Evolutionary conservation across 495 filamentous ascomycete genomes (phyloP).

Genomic region (Penicillium odoratum): DNA sequence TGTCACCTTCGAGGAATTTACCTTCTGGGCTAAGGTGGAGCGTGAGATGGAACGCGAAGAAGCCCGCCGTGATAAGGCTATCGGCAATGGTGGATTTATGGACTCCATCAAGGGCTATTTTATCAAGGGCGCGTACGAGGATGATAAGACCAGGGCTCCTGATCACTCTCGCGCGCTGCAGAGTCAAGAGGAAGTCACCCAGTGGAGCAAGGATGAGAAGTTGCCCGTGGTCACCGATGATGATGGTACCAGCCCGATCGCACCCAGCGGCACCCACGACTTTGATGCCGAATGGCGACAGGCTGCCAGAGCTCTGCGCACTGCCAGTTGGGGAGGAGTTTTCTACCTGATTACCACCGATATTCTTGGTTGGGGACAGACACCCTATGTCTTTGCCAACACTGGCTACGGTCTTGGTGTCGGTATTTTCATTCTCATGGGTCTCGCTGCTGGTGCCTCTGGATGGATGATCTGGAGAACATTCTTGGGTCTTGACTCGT

Average conservation of each 20-base stretch:
- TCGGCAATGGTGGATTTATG: conserved; percentile 1
- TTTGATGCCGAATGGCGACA: conserved; percentile 42
- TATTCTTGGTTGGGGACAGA: conserved; percentile 55
- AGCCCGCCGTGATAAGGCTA: conserved; percentile 1
- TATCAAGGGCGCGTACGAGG: conserved; percentile 10
- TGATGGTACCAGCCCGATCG: conserved; percentile 4
- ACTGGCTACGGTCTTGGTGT: conserved; percentile 28
- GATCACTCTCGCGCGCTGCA: conserved; percentile 15
- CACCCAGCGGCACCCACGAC: conserved; percentile 4
- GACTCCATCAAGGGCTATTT: conserved; percentile 15
- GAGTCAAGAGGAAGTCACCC: conserved; percentile 5
- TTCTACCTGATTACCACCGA: conserved; percentile 67
- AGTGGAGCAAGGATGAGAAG: conserved; percentile 12
- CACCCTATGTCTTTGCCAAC: conserved; percentile 30
- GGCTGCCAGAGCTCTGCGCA: conserved; percentile 48
- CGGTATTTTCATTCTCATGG: conserved; percentile 20
- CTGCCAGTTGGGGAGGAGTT: conserved; percentile 48
- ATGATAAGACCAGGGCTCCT: conserved; percentile 2
- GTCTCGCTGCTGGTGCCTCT: conserved; percentile 36
- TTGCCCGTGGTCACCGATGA: not conserved
- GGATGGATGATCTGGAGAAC: conserved; percentile 54
- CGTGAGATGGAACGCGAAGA: conserved; percentile 24
- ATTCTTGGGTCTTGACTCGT: conserved; percentile 56
- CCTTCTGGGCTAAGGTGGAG: conserved; percentile 34
- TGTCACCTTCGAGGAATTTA: conserved; percentile 37